These are phyloP conservation scores for Plasmodium adleri DNA, from an alignment of 169 alveolate genomes.

Conservation along the genomic window DNA sequence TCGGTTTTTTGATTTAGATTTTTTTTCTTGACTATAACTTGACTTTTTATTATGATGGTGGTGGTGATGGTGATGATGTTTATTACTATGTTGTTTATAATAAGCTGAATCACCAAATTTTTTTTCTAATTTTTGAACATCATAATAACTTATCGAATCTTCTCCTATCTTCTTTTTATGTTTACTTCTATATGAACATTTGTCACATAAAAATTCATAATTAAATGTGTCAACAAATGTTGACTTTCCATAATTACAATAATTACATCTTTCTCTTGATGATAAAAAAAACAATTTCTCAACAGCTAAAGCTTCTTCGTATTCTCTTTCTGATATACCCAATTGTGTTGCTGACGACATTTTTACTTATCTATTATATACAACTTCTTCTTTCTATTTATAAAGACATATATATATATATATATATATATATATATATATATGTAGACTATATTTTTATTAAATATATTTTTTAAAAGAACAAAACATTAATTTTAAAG, in stretches of 20 bases:
- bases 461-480: too few species aligned
- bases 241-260: constrained; percentile 80
- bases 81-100: constrained; percentile 21
- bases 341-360: constrained; percentile 78
- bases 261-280: constrained; percentile 81
- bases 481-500: background rate
- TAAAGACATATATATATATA: too few species aligned
- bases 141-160: constrained; percentile 80
- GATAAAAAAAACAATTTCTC: constrained; percentile 83
- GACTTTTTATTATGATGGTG: constrained; percentile 16
- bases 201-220: constrained; percentile 81
- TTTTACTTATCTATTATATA: constrained; percentile 15
- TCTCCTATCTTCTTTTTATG: constrained; percentile 81
- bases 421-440: too few species aligned
- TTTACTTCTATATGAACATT: constrained; percentile 81
- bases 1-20: constrained; percentile 30
- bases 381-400: too few species aligned
- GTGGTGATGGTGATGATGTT: constrained; percentile 29
- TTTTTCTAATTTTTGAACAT: constrained; percentile 82
- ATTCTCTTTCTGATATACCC: constrained; percentile 85
- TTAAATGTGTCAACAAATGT: constrained; percentile 84
- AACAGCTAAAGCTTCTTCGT: constrained; percentile 85
- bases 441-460: background rate
- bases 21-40: background rate
- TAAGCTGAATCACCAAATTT: constrained; percentile 68